A percentile compares a stretch with the other conserved stretches of the same genome.
These are phyloP conservation scores for Marasmius sp. DNA, from an alignment of 1,284 basidiomycete genomes.

Conservation along the genomic window DNA sequence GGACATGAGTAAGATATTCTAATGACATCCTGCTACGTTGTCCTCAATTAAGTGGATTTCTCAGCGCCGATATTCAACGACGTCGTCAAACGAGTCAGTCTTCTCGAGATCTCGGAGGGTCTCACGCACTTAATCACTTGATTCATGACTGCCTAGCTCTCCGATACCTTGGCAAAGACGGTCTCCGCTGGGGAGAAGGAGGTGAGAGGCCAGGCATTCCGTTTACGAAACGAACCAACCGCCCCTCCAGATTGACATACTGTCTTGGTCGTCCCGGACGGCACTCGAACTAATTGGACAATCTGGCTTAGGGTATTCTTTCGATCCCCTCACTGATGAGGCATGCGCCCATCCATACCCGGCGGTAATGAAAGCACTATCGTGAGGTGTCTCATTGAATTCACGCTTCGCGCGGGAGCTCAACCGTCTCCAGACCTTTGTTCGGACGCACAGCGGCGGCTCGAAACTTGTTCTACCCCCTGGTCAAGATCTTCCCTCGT, in stretches of 20 bases:
- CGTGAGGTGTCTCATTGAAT: constrained; percentile 12
- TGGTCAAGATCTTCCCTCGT: too few species aligned
- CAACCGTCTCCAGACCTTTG: too few species aligned
- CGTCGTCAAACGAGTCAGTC: background rate
- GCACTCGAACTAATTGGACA: constrained; percentile 28
- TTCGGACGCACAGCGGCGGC: too few species aligned
- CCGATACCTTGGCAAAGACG: background rate
- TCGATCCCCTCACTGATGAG: constrained; percentile 31
- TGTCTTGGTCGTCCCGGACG: constrained; percentile 15
- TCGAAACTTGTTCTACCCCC: too few species aligned
- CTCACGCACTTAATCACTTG: background rate
- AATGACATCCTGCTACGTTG: background rate
- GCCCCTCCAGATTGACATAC: constrained; percentile 7
- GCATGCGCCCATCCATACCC: constrained; percentile 27
- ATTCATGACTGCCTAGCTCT: background rate
- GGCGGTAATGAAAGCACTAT: constrained; percentile 26
- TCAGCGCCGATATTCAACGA: constrained; percentile 9
- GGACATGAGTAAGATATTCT: constrained; percentile 7
- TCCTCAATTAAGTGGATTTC: background rate
- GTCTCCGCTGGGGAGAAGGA: background rate
- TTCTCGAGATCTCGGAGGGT: background rate
- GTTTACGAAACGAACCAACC: background rate
- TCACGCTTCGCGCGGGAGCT: too few species aligned
- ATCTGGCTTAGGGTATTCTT: constrained; percentile 38
- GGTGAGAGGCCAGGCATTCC: background rate